A percentile compares a stretch with the other conserved stretches of the same genome.
These are phyloP conservation scores for Teratosphaeria pseudoeucalypti DNA, from an alignment of 2,329 filamentous ascomycete genomes.

Conservation along the genomic window DNA sequence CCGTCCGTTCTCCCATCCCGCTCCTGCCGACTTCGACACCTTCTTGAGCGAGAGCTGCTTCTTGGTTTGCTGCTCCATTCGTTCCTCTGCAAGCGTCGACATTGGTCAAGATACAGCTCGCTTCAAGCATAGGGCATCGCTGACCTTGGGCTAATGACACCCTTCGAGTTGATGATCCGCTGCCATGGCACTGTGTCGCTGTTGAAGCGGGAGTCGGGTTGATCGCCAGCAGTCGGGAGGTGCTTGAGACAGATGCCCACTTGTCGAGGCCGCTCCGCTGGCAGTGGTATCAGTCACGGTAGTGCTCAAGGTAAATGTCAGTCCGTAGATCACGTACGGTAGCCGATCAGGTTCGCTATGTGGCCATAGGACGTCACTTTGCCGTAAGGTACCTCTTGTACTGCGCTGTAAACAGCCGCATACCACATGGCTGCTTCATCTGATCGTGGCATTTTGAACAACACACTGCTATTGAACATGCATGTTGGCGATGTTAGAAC, in stretches of 20 bases:
- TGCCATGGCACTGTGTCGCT: conserved; percentile 83
- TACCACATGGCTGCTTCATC: conserved; percentile 69
- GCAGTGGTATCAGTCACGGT: not conserved
- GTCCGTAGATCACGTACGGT: conserved; percentile 43
- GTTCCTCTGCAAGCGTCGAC: conserved; percentile 21
- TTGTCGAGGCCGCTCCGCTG: conserved; percentile 49
- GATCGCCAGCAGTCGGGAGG: conserved; percentile 46
- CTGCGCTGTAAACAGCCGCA: conserved; percentile 65
- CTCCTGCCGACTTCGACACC: conserved; percentile 38
- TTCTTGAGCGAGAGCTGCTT: conserved; percentile 35
- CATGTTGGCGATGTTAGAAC: not conserved
- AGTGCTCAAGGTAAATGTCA: conserved; percentile 1
- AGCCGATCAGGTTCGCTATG: conserved; percentile 62
- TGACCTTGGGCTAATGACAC: conserved; percentile 74
- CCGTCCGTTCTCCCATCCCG: conserved; percentile 36
- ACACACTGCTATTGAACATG: conserved; percentile 4
- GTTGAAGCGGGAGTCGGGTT: conserved; percentile 50
- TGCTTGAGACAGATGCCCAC: conserved; percentile 87
- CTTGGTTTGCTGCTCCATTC: conserved; percentile 37
- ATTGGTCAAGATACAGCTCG: not conserved
- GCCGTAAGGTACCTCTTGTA: conserved; percentile 75
- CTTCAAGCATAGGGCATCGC: conserved; percentile 4
- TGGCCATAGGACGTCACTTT: conserved; percentile 83
- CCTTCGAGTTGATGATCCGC: conserved; percentile 79
- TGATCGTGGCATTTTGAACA: conserved; percentile 50